phyloP scores from a whole-genome alignment of 2,329 filamentous ascomycete species.

The Penicillium brevicompactum region DNA sequence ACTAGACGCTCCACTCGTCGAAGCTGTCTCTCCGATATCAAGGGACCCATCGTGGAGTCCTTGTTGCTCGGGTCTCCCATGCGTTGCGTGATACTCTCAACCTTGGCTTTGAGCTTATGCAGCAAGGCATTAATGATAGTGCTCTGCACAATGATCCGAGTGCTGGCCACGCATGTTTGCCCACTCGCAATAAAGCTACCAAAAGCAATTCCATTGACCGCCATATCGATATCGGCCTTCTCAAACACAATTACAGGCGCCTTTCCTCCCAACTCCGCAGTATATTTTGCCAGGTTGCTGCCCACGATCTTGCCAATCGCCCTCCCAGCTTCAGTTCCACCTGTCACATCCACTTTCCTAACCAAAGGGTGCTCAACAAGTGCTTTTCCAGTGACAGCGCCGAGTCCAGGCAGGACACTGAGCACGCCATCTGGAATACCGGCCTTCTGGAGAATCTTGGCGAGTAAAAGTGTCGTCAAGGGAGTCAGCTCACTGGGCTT shows the following conservation, averaged over 20 bases:
- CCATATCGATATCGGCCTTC: slow-evolving; percentile 33
- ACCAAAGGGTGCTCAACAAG: slow-evolving; percentile 34
- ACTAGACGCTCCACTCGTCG: slow-evolving; percentile 15
- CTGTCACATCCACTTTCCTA: slow-evolving; percentile 39
- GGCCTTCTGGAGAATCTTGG: slow-evolving; percentile 43
- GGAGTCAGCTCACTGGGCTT: slow-evolving; percentile 48
- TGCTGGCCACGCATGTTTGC: slow-evolving; percentile 60
- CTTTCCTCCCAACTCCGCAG: slow-evolving; percentile 42
- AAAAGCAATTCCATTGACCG: slow-evolving; percentile 39
- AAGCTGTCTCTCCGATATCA: slow-evolving; percentile 19
- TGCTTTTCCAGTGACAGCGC: slow-evolving; percentile 46
- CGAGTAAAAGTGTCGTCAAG: slow-evolving; percentile 45
- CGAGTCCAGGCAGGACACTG: slow-evolving; percentile 56
- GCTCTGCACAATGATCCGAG: slow-evolving; percentile 55
- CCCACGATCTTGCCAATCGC: slow-evolving; percentile 37
- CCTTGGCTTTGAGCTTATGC: slow-evolving; percentile 42
- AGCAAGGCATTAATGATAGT: slow-evolving; percentile 45
- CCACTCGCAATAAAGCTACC: slow-evolving; percentile 56
- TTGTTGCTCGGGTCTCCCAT: slow-evolving; percentile 19
- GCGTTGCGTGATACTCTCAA: slow-evolving; percentile 47
- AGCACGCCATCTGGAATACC: slow-evolving; percentile 48
- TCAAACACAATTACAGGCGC: slow-evolving; percentile 39
- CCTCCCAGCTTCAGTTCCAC: slow-evolving; percentile 34
- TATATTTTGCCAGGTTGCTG: slow-evolving; percentile 35
- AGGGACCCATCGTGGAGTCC: slow-evolving; percentile 21